A percentile compares a stretch with the other conserved stretches of the same genome.
phyloP scores from a whole-genome alignment of 129 eudicot genomes.

The Lonicera japonica region DNA sequence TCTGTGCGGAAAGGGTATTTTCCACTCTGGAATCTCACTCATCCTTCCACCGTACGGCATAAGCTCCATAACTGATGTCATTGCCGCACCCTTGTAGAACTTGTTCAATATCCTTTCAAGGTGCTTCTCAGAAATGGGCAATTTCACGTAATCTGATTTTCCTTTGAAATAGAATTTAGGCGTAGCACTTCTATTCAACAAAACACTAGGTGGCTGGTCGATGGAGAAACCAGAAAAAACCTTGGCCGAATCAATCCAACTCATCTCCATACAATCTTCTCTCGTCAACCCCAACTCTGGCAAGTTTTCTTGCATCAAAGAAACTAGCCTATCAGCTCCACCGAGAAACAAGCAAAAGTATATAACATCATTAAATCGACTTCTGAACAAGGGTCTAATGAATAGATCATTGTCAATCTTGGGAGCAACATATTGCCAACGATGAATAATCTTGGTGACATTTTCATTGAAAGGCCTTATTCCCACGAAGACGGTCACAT shows the following conservation, averaged over 20 bases:
- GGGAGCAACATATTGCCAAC: conserved; percentile 12
- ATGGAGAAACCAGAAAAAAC: conserved; percentile 21
- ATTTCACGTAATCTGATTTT: conserved; percentile 45
- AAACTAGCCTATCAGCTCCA: conserved; percentile 8
- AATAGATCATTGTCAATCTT: conserved; percentile 4
- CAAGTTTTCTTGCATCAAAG: conserved; percentile 24
- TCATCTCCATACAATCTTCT: conserved; percentile 35
- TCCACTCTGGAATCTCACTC: conserved; percentile 38
- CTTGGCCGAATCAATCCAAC: conserved; percentile 42
- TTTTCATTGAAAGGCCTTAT: background rate
- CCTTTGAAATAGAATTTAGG: conserved; percentile 20
- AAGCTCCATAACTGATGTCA: conserved; percentile 6
- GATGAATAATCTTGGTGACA: background rate
- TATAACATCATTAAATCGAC: conserved; percentile 7
- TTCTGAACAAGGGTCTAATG: background rate
- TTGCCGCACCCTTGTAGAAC: conserved; percentile 7
- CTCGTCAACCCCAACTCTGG: conserved; percentile 34
- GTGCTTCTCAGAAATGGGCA: conserved; percentile 32
- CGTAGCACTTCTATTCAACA: conserved; percentile 9
- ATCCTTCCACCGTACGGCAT: conserved; percentile 57
- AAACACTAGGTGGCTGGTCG: conserved; percentile 7
- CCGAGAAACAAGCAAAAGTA: conserved; percentile 37
- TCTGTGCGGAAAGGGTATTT: conserved; percentile 53
- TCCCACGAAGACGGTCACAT: conserved; percentile 1
- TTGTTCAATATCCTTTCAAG: conserved; percentile 23